Evolutionary conservation across 2,329 filamentous ascomycete species (phyloP), one percentile per base, ranked within the genome.

Genomic region (Claviceps fusiformis): DNA sequence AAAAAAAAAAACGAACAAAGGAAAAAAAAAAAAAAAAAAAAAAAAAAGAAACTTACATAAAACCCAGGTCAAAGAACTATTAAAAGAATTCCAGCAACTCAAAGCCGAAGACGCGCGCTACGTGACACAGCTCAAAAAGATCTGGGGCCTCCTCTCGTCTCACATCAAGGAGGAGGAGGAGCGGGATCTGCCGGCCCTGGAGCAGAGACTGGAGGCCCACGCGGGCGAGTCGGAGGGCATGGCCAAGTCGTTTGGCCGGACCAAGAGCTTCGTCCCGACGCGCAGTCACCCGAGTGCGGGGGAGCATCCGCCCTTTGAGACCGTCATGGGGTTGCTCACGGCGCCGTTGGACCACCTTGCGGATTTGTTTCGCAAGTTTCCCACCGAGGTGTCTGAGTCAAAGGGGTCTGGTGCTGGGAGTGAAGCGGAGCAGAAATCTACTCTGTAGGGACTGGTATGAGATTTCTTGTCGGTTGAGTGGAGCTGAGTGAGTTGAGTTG

Each of bases 281-380:
- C 71, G 75, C 29, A 74, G 72, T 41, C 78, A 81, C 62, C 76
- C 77, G 0, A 67, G 61, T n/a, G 71, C 73, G 2, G 75, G 75
- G 0, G 71, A 78, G 57, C 72, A 73, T 41, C 77, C 78, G 3
- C 76, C 75, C 0, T 82, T 80, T 56, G 79, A 83, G 69, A 79
- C 75, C 0, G 76, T 72, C 0, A 73, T 72, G 56, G 78, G 76
- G 0, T 59, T 84, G 27, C 58, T 84, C 64, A 67, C 75, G 0
- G 78, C 80, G 15, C 80, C 80, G 0, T 68, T 83, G 19, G 81
- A 83, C 62, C 74, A 73, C 56, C 58, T 84, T 37, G 67, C 67
- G 43, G 79, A 83, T 63, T 52, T 81, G 7, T 80, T 82, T 59
- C 66, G 74, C 24, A 77, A 75, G 62, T 84, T 81, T 59, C 77